phyloP scores from a whole-genome alignment of 257 asterid species.

The Przewalskia tangutica region DNA sequence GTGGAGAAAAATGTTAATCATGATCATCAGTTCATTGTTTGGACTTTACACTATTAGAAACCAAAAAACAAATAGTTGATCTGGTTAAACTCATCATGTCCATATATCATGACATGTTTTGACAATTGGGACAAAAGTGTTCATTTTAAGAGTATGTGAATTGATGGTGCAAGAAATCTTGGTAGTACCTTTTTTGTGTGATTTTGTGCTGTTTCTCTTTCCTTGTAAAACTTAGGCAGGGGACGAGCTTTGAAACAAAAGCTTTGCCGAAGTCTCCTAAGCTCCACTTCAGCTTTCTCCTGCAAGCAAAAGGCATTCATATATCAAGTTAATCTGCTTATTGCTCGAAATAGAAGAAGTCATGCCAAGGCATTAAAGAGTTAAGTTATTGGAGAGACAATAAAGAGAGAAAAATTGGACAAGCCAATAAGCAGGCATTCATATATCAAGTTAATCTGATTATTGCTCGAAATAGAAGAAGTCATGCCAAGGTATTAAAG shows the following conservation, averaged over 20 bases:
- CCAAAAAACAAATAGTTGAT: not conserved
- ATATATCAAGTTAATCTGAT: not conserved
- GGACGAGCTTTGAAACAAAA: constrained; percentile 83
- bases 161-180: not conserved
- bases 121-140: not conserved
- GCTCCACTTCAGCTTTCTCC: constrained; percentile 73
- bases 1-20: not conserved
- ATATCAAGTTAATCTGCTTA: not conserved
- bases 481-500: not conserved
- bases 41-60: not conserved
- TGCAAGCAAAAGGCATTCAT: constrained; percentile 16
- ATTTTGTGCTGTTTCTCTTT: constrained; percentile 30
- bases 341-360: not conserved
- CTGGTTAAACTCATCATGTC: not conserved
- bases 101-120: not conserved
- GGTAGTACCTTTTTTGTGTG: constrained; percentile 32
- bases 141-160: not conserved
- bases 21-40: not conserved
- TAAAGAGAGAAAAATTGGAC: not conserved
- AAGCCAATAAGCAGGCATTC: not conserved
- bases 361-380: not conserved
- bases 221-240: constrained; percentile 61
- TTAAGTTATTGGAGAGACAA: not conserved
- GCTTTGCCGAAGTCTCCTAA: constrained; percentile 56
- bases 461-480: not conserved